Conservation (phyloP, 257 asterid species). For the Craterostigma plantagineum region DNA sequence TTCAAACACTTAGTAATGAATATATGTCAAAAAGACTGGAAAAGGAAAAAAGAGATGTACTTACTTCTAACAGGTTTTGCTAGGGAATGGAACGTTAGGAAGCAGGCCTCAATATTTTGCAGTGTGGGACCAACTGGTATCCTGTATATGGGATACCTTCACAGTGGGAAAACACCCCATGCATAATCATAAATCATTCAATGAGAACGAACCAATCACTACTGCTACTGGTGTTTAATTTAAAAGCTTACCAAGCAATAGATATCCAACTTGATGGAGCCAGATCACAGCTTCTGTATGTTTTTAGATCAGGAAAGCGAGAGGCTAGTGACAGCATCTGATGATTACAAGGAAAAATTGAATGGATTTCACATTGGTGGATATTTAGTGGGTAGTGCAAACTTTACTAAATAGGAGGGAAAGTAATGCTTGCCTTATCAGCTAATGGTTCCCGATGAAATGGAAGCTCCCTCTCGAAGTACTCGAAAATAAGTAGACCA, state of each 20-base stretch:
- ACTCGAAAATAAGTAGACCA: conserved; percentile 51
- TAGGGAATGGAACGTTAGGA: conserved; percentile 75
- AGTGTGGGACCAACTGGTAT: conserved; percentile 88
- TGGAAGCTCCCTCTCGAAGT: conserved; percentile 62
- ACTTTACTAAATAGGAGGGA: conserved; percentile 6
- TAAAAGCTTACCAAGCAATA: conserved; percentile 63
- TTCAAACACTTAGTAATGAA: too few relatives aligned
- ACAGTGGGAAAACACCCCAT: conserved; percentile 5
- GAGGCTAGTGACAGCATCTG: conserved; percentile 68
- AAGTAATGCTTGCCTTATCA: conserved; percentile 52
- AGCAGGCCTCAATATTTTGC: conserved; percentile 82
- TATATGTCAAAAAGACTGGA: background rate
- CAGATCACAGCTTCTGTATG: conserved; percentile 68
- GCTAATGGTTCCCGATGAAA: conserved; percentile 79
- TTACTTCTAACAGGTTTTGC: conserved; percentile 47
- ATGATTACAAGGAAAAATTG: conserved; percentile 11
- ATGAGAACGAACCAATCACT: background rate
- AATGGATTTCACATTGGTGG: background rate
- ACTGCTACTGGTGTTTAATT: background rate
- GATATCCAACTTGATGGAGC: conserved; percentile 81
- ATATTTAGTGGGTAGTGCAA: background rate
- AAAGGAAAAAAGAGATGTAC: conserved; percentile 7
- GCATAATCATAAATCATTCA: background rate
- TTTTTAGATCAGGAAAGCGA: conserved; percentile 46
- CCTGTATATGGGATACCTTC: conserved; percentile 90